Base-by-base conservation (phyloP, 1,284 basidiomycete genomes). In the Mycosarcoma mackinlayi region DNA sequence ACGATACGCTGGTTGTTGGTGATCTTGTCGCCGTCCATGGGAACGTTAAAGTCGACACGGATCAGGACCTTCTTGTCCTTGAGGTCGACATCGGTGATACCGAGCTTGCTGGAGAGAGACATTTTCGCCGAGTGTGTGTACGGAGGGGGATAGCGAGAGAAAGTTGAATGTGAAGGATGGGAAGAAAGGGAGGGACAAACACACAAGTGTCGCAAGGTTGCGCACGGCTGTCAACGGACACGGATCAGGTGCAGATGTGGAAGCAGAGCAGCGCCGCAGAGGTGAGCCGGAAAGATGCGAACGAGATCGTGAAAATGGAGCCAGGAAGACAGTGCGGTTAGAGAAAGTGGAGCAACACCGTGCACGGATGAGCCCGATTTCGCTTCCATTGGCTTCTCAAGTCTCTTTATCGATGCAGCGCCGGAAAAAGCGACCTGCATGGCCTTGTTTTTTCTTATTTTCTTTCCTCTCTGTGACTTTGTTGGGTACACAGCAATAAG, bases 1-100 rank as follows among this genome's bases (percentile, higher is more conserved):
- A 93, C 90, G 85, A 98, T 96, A 84, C 95, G 92, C 92, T 82
- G 80, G 75, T 93, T 91, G 87, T 98, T 98, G 54, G 95, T 96
- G 87, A 98, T 95, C 84, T 90, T 89, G 81, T 90, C 87, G 85
- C 86, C 86, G 78, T 86, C 86, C 74, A 92, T 89, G 72, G 95
- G 95, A 75, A 98, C 95, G 85, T 98, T 98, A 87, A 98, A 98
- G 88, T 98, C 96, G 78, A 98, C 84, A 38, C 80, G 76, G 68
- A 82, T 81, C 39, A 82, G 61, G 81, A 98, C 94, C 75, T 92
- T 91, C 85, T 92, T 94, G 83, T 86, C 91, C 81, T 89, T 89
- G 86, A 98, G 90, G 79, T 91, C 89, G 83, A 94, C 86, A 86
- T 98, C 95, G 74, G 90, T 92, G 85, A 98, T 93, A 73, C 73